phyloP scores from a whole-genome alignment of 305 asterid genomes.

The Rubia tinctorum region DNA sequence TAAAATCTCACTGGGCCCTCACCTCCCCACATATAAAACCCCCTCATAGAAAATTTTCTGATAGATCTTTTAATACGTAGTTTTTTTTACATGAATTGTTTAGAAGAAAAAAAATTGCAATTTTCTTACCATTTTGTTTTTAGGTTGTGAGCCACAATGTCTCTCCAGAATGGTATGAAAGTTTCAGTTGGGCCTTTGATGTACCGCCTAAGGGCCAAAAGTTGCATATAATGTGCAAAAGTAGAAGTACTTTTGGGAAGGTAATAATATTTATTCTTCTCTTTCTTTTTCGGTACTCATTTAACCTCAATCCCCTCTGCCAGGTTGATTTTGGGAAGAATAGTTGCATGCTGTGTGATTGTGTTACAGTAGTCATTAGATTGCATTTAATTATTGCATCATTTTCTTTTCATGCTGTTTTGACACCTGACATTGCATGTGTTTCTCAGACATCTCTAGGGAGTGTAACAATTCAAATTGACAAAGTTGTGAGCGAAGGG shows the following conservation, averaged over 20 bases:
- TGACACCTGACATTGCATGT: conserved; percentile 18
- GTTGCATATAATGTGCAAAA: conserved; percentile 64
- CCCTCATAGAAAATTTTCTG: too few species aligned
- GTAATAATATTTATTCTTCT: conserved; percentile 38
- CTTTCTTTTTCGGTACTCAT: not conserved
- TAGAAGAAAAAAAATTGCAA: not conserved
- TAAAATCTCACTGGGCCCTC: too few species aligned
- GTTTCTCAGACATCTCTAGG: conserved; percentile 66
- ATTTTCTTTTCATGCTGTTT: conserved; percentile 6
- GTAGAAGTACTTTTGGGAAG: conserved; percentile 85
- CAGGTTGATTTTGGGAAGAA: not conserved
- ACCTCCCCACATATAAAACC: too few species aligned
- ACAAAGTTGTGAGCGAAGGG: conserved; percentile 83
- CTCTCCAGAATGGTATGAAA: conserved; percentile 88
- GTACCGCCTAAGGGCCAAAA: conserved; percentile 93
- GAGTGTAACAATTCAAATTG: conserved; percentile 66
- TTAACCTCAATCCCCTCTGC: not conserved
- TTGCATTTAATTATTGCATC: not conserved
- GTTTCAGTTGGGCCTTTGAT: conserved; percentile 89
- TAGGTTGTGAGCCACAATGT: conserved; percentile 66
- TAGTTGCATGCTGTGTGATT: not conserved
- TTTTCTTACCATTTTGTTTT: conserved; percentile 11
- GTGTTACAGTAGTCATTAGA: not conserved
- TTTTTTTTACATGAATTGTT: not conserved
- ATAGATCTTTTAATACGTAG: not conserved